Evolutionary conservation across 768 basidiomycete species (phyloP).

Genomic region (Kwoniella heveanensis): DNA sequence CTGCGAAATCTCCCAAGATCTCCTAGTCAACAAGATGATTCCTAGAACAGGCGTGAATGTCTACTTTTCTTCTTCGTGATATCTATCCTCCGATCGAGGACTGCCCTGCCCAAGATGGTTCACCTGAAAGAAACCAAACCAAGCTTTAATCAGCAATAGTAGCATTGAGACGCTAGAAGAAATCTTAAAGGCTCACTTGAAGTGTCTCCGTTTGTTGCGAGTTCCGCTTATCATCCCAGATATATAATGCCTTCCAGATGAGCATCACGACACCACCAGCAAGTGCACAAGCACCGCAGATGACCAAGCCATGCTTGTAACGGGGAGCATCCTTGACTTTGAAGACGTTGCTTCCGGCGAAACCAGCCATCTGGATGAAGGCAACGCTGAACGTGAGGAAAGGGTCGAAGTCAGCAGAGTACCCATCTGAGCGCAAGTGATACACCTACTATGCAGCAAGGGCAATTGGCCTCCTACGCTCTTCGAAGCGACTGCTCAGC

Average conservation of each 20-base stretch:
- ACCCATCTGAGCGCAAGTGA: background rate
- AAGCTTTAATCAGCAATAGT: background rate
- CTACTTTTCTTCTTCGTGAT: constrained; percentile 11
- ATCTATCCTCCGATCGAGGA: background rate
- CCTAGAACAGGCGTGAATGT: too few relatives aligned
- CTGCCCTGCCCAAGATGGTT: background rate
- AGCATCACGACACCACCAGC: constrained; percentile 24
- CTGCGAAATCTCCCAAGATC: too few relatives aligned
- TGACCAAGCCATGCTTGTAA: constrained; percentile 27
- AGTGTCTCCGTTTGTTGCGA: background rate
- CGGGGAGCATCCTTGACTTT: constrained; percentile 21
- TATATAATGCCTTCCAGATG: constrained; percentile 24
- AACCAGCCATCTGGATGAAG: constrained; percentile 30
- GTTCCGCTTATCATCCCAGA: constrained; percentile 17
- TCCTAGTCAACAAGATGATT: too few relatives aligned
- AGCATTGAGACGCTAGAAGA: background rate
- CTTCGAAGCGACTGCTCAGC: constrained; percentile 28
- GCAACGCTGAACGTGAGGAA: constrained; percentile 14
- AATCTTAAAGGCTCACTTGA: too few relatives aligned
- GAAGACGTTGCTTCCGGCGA: constrained; percentile 31
- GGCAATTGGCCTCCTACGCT: constrained; percentile 24
- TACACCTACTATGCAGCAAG: constrained; percentile 20
- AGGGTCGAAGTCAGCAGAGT: too few relatives aligned
- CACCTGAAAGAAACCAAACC: background rate
- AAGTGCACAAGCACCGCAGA: constrained; percentile 24